A percentile compares a stretch with the other conserved stretches of the same genome.
These are phyloP conservation scores for Rhizomucor pusillus DNA, from an alignment of 371 early-diverging fungal species.

Conservation along the genomic window DNA sequence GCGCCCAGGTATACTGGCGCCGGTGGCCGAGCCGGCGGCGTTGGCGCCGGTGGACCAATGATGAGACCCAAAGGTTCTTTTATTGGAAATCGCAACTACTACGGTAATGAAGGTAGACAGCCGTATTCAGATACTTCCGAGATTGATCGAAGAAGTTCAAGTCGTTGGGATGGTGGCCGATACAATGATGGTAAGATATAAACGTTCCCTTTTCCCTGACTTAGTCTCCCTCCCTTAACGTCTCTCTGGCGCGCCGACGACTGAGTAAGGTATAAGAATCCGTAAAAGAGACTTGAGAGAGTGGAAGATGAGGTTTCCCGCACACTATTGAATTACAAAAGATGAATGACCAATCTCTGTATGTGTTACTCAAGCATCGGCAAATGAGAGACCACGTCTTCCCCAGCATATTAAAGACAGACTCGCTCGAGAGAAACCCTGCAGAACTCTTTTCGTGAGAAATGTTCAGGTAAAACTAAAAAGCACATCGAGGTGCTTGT, in stretches of 20 bases:
- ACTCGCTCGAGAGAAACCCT: conserved; percentile 47
- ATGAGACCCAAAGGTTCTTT: conserved; percentile 16
- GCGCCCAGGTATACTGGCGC: neutral
- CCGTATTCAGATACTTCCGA: neutral
- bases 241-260: no score
- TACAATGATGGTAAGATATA: conserved; percentile 13
- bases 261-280: no score
- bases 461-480: conserved; percentile 49
- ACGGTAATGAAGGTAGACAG: conserved; percentile 2
- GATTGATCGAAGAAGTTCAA: neutral
- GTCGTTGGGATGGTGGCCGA: conserved; percentile 7
- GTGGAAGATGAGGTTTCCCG: neutral
- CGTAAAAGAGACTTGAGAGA: no score
- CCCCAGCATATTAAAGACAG: conserved; percentile 42
- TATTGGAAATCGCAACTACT: conserved; percentile 4
- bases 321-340: neutral
- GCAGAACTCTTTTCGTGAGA: conserved; percentile 54
- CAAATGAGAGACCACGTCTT: conserved; percentile 18
- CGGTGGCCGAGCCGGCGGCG: conserved; percentile 3
- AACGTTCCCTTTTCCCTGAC: neutral
- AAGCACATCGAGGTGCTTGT: neutral
- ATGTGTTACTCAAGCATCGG: no score
- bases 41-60: conserved; percentile 22
- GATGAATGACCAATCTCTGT: conserved; percentile 7
- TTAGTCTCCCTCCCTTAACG: neutral